Evolutionary conservation across 2,329 filamentous ascomycete genomes (phyloP).

Genomic region (Rhynchosporium agropyri): DNA sequence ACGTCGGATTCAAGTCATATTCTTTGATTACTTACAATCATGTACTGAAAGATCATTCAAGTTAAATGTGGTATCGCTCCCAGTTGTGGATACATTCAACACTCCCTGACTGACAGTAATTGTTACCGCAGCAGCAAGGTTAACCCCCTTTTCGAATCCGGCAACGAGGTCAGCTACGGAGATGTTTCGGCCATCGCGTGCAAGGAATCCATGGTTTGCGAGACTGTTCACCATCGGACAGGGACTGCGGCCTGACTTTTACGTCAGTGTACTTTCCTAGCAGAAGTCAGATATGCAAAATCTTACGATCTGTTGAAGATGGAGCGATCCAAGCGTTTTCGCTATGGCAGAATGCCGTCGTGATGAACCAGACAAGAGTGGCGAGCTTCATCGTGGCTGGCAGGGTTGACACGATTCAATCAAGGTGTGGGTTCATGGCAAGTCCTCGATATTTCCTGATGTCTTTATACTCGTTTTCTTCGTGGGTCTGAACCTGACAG

Average conservation of each 20-base stretch:
- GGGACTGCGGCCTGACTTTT: constrained; percentile 30
- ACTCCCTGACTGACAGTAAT: constrained; percentile 14
- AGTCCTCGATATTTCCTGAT: no score
- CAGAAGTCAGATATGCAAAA: not conserved
- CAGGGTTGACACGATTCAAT: no score
- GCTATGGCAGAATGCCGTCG: not conserved
- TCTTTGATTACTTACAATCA: constrained; percentile 6
- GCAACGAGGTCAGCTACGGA: constrained; percentile 30
- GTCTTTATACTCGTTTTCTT: no score
- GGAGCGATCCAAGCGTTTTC: not conserved
- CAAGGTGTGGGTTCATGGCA: no score
- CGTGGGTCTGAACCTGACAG: no score
- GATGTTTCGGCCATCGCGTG: constrained; percentile 44
- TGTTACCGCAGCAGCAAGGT: constrained; percentile 21
- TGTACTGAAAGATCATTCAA: constrained; percentile 24
- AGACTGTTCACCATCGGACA: constrained; percentile 48
- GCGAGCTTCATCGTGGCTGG: constrained; percentile 5
- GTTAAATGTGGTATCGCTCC: constrained; percentile 22
- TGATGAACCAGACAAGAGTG: not conserved
- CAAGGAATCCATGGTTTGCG: constrained; percentile 48
- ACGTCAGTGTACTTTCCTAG: not conserved
- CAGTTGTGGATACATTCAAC: constrained; percentile 20
- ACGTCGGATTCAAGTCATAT: not conserved
- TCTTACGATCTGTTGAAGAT: not conserved
- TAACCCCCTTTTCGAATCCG: constrained; percentile 18